Conservation (phyloP, 78 protist genomes). For the Dictyostelium intermedium region DNA sequence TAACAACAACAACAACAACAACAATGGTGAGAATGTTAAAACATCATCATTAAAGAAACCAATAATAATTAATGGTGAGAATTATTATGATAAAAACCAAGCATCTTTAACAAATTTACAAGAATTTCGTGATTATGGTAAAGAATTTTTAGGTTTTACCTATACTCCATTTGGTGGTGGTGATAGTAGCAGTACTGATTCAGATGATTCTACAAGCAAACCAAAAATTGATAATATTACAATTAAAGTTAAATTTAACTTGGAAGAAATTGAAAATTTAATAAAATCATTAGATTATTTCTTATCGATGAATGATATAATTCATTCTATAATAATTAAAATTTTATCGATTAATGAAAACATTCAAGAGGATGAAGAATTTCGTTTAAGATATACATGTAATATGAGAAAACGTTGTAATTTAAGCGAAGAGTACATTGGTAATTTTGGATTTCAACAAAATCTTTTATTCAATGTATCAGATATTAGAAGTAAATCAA, state of each 20-base stretch:
- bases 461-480: neutral
- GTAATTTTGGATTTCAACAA: neutral
- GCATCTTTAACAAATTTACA: neutral
- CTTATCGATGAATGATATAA: conserved; percentile 16
- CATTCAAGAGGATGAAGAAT: neutral
- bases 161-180: neutral
- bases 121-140: neutral
- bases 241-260: neutral
- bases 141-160: neutral
- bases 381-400: neutral
- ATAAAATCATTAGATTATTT: neutral
- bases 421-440: neutral
- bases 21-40: neutral
- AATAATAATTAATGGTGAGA: neutral
- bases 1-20: no score
- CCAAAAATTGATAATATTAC: neutral
- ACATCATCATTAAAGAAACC: neutral
- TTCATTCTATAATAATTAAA: neutral
- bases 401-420: conserved; percentile 6
- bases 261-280: neutral
- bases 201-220: neutral
- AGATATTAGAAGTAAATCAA: conserved; percentile 2
- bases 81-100: neutral
- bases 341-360: neutral
- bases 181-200: neutral